Evolutionary conservation across 305 asterid species (phyloP), one percentile per base, ranked within the genome.

Genomic region (Coffea humblotiana): DNA sequence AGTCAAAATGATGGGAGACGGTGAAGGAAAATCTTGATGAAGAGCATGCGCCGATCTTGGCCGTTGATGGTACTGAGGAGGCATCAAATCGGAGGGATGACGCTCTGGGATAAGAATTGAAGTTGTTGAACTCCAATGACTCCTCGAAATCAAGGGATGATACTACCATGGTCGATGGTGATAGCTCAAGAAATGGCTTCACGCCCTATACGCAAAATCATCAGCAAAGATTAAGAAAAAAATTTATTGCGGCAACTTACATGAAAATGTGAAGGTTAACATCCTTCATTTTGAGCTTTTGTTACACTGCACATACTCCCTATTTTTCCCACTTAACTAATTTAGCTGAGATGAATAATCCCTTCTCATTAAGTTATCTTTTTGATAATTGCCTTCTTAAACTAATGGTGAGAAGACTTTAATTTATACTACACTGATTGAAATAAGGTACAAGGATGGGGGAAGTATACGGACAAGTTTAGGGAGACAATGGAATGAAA

Each of bases 11-110:
- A 27, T 91, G 99, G 0, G 97, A 88, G 3, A 96, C 99, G 0
- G 97, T 94, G 85, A 96, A 96, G 1, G 99, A 83, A 69, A 96
- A 96, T 65, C 99, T 83, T 0, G 98, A 87, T 8, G 99, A 96
- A 3, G 98, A 86, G 85, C 97, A 91, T 5, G 97, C 78, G 14
- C 97, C 99, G 8, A 85, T 84, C 80, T 89, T 90, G 67, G 88
- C 81, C 19, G 87, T 70, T 6, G 94, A 87, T 11, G 89, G 77
- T 35, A 84, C 77, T 2, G 91, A 83, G 0, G 96, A 84, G 1
- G 94, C 79, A 61, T 91, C 90, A 69, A 91, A 93, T 61, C 98
- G 88, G 43, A 91, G 84, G 8, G 98, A 93, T 16, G 97, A 88
- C 8, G 94, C 95, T 16, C 97, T 89, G 0, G 94, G 95, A 48